Percentiles rank a stretch among this genome's conserved stretches.
Evolutionary conservation across 2,329 filamentous ascomycete genomes (phyloP).

Genomic region (Elsinoe ampelina): DNA sequence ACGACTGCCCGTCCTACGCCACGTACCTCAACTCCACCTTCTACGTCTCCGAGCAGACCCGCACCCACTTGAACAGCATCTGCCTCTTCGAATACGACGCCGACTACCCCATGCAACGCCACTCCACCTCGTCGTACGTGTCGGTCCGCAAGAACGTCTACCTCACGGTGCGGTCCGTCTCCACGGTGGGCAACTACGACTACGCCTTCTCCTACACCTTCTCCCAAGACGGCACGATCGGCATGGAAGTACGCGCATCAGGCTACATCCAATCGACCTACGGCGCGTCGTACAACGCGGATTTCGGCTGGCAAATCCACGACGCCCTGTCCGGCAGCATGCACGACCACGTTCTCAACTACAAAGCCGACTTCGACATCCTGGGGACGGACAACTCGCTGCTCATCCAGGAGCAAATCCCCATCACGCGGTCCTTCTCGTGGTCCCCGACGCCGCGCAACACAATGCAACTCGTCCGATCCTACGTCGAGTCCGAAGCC

Average conservation of each 20-base stretch:
- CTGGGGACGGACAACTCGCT: slow-evolving; percentile 39
- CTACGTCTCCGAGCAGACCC: slow-evolving; percentile 35
- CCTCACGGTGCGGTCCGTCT: slow-evolving; percentile 38
- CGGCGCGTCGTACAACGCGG: slow-evolving; percentile 34
- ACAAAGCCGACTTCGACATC: slow-evolving; percentile 47
- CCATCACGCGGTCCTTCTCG: slow-evolving; percentile 31
- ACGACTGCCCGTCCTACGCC: slow-evolving; percentile 44
- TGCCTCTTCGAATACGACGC: slow-evolving; percentile 47
- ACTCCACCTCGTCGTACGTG: slow-evolving; percentile 34
- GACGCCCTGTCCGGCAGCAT: slow-evolving; percentile 41
- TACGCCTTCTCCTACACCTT: slow-evolving; percentile 43
- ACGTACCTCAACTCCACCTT: slow-evolving; percentile 43
- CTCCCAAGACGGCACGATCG: slow-evolving; percentile 41
- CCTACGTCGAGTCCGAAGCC: slow-evolving; percentile 29
- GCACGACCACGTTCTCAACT: slow-evolving; percentile 49
- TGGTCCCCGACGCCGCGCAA: slow-evolving; percentile 44
- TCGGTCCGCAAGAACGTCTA: slow-evolving; percentile 37
- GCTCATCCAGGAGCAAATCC: slow-evolving; percentile 26
- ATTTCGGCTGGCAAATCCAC: slow-evolving; percentile 44
- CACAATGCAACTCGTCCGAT: slow-evolving; percentile 43
- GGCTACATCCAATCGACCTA: slow-evolving; percentile 44
- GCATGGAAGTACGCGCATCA: slow-evolving; percentile 42
- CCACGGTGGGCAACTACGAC: slow-evolving; percentile 47
- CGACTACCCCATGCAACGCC: slow-evolving; percentile 43
- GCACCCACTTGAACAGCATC: slow-evolving; percentile 41